Percentiles rank a stretch among this genome's conserved stretches.
Conservation (phyloP, 1,284 basidiomycete species). For the Heterobasidion parviporum region DNA sequence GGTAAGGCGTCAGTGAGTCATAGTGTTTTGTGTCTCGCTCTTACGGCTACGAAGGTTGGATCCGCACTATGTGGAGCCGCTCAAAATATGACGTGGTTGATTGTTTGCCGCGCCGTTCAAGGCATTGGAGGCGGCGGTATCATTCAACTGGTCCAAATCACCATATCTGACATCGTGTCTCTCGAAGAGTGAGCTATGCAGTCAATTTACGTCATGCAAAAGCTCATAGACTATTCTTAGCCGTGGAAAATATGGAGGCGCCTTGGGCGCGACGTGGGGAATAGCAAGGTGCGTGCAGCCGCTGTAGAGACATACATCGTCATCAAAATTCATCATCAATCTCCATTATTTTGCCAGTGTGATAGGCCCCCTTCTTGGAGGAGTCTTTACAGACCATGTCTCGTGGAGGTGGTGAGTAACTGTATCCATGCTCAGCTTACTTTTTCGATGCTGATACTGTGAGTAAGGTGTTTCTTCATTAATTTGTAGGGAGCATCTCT, state of each 20-base stretch:
- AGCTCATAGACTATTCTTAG: constrained; percentile 23
- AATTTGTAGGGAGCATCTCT: constrained; percentile 41
- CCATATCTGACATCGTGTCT: constrained; percentile 74
- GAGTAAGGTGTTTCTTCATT: constrained; percentile 62
- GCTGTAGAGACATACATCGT: neutral
- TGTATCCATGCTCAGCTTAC: neutral
- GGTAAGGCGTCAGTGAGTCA: constrained; percentile 25
- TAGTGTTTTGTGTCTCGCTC: neutral
- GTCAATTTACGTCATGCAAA: neutral
- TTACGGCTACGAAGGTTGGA: constrained; percentile 41
- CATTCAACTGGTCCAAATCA: constrained; percentile 59
- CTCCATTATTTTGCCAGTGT: constrained; percentile 33
- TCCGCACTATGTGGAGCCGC: constrained; percentile 80
- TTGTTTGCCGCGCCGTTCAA: constrained; percentile 71
- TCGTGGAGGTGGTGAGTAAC: constrained; percentile 60
- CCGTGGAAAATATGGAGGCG: constrained; percentile 68
- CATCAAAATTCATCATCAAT: too few relatives aligned
- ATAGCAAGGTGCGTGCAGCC: constrained; percentile 45
- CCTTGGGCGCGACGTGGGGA: constrained; percentile 76
- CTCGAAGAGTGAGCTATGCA: constrained; percentile 55
- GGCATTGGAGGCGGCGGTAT: constrained; percentile 80
- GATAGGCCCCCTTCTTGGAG: constrained; percentile 68
- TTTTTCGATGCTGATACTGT: neutral
- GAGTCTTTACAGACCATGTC: constrained; percentile 63
- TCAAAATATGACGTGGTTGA: constrained; percentile 68